A percentile compares a stretch with the other conserved stretches of the same genome.
These are phyloP conservation scores for Fomitopsis pulvina DNA, from an alignment of 768 basidiomycete species.

Conservation along the genomic window DNA sequence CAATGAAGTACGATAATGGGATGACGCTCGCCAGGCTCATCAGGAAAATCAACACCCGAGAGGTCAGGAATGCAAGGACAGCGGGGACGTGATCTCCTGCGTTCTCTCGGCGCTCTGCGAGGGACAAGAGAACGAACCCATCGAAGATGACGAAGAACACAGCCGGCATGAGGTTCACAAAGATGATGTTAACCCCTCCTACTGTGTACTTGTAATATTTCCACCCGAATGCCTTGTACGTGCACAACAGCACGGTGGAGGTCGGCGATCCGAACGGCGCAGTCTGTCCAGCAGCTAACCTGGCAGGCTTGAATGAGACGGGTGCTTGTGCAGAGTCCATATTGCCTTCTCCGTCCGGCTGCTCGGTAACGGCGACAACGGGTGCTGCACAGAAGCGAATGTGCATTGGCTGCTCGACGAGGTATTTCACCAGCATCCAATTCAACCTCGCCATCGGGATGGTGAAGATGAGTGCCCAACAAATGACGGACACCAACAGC, in stretches of 20 bases:
- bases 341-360: constrained; percentile 14
- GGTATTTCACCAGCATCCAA: constrained; percentile 87
- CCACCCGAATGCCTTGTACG: constrained; percentile 82
- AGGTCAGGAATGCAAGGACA: constrained; percentile 62
- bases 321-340: constrained; percentile 4
- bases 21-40: constrained; percentile 87
- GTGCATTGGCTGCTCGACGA: constrained; percentile 70
- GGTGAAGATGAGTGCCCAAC: constrained; percentile 93
- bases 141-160: constrained; percentile 97
- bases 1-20: constrained; percentile 97
- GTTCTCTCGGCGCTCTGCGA: constrained; percentile 55
- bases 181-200: constrained; percentile 96
- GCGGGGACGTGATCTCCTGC: constrained; percentile 52
- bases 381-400: constrained; percentile 94
- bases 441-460: constrained; percentile 98
- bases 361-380: constrained; percentile 46
- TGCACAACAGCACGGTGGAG: constrained; percentile 90
- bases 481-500: constrained; percentile 79
- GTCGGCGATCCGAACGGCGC: constrained; percentile 80
- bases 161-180: constrained; percentile 89
- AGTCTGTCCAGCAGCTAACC: constrained; percentile 79
- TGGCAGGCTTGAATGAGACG: constrained; percentile 63
- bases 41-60: constrained; percentile 75
- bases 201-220: constrained; percentile 99
- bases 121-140: constrained; percentile 72